Evolutionary conservation across 2,329 filamentous ascomycete species (phyloP).

Genomic region (Thelonectria discophora): DNA sequence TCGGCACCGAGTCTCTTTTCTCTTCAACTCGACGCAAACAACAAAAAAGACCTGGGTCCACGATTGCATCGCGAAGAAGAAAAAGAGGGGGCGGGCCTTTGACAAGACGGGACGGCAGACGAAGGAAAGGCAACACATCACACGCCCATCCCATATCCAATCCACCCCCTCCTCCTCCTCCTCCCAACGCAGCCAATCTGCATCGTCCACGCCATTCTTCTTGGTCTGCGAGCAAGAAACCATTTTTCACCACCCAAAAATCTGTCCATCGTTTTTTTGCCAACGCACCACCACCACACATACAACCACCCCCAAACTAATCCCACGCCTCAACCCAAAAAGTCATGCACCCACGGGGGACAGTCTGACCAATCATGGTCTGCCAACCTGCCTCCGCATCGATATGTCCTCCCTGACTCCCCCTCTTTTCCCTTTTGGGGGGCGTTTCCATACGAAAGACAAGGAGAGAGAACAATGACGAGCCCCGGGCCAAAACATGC

Average conservation of each 20-base stretch:
- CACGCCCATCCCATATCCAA: background rate
- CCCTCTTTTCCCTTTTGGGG: slow-evolving; percentile 2
- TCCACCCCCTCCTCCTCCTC: slow-evolving; percentile 16
- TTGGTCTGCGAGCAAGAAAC: slow-evolving; percentile 25
- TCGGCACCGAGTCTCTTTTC: no score
- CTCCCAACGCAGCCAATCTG: slow-evolving; percentile 35
- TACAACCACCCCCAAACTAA: slow-evolving; percentile 13
- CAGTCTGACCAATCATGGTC: slow-evolving; percentile 35
- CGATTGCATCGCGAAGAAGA: background rate
- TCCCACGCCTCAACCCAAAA: slow-evolving; percentile 33
- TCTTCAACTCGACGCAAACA: background rate
- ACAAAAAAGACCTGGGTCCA: background rate
- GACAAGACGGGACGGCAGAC: no score
- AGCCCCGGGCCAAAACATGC: no score
- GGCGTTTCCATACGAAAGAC: slow-evolving; percentile 6
- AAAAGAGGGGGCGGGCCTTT: background rate
- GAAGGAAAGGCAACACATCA: no score
- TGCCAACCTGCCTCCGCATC: slow-evolving; percentile 31
- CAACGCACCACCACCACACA: slow-evolving; percentile 35
- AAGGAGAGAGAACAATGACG: background rate
- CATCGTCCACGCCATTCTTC: slow-evolving; percentile 41
- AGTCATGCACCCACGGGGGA: slow-evolving; percentile 37
- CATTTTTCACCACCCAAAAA: no score
- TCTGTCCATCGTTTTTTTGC: slow-evolving; percentile 33
- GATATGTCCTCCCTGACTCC: slow-evolving; percentile 9